Evolutionary conservation across 1,139 yeast species (phyloP).

Genomic region (Blastobotrys capitulatus): DNA sequence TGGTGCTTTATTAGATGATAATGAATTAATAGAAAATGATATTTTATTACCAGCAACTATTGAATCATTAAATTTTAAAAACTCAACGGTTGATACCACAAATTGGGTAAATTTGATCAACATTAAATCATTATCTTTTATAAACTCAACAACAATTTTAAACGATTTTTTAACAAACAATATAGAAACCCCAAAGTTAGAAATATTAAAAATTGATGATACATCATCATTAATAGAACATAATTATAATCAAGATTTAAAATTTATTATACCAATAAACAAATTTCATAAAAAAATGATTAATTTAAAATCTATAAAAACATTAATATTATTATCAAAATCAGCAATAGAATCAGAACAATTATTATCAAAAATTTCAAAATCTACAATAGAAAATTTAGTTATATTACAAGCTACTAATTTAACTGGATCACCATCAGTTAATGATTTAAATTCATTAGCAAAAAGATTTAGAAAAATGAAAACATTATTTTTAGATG

Average conservation of each 20-base stretch:
- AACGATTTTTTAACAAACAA: background rate
- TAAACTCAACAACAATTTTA: background rate
- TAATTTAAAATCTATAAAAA: background rate
- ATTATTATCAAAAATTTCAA: background rate
- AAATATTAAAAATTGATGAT: background rate
- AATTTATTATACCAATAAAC: background rate
- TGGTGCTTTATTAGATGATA: background rate
- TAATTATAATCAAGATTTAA: background rate
- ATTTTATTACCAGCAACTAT: background rate
- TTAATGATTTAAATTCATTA: conserved; percentile 2
- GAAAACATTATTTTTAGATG: background rate
- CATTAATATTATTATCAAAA: background rate
- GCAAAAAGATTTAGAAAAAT: background rate
- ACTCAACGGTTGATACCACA: no score
- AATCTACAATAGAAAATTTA: background rate
- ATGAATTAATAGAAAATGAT: background rate
- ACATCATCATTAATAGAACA: background rate
- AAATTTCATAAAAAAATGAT: background rate
- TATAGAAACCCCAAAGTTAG: background rate
- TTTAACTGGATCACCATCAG: conserved; percentile 8
- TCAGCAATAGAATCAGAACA: background rate
- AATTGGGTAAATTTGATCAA: background rate
- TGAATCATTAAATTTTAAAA: background rate
- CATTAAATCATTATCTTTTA: background rate
- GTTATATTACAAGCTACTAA: background rate